Base-by-base conservation (phyloP, 805 yeast genomes). In the Barnettozyma salicaria region DNA sequence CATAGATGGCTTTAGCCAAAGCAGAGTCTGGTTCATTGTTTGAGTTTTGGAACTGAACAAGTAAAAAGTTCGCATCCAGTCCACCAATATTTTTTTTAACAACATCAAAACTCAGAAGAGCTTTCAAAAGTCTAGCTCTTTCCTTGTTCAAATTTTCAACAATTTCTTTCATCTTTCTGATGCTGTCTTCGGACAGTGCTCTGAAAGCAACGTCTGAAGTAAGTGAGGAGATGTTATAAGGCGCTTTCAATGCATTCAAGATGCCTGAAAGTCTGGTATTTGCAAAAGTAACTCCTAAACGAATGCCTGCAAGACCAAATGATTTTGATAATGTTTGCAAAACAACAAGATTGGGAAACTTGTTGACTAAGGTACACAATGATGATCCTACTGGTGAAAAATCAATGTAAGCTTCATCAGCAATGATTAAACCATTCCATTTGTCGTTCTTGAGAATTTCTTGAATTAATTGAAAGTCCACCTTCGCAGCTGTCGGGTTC, bases 321-420 rank as follows among this genome's bases (percentile, higher is more conserved):
- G 97, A 81, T 56, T 92, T 92, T 14, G 97, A 88, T 27, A 92
- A 61, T 0, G 98, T 92, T 61, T 92, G 98, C 58, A 89, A 65
- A 10, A 86, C 96, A 13, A 84, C 88, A 36, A 92, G 64, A 53
- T 88, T 85, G 19, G 89, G 89, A 60, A 80, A 77, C 51, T 80
- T 71, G 58, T 78, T 86, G 3, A 88, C 97, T 44, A 83, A 64
- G 1, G 94, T 82, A 8, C 88, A 71, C 48, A 79, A 57, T 0
- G 96, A 85, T 7, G 82, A 71, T 10, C 83, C 85, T 14, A 62
- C 49, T 17, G 78, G 68, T 4, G 86, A 57, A 58, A 92, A 92
- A 57, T 92, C 98, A 36, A 92, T 74, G 57, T 92, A 92, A 0
- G 98, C 98, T 61, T 92, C 98, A 60, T 92, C 98, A 2, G 86